Evolutionary conservation across 2,329 filamentous ascomycete genomes (phyloP).

Genomic region (Fusarium dlaminii): DNA sequence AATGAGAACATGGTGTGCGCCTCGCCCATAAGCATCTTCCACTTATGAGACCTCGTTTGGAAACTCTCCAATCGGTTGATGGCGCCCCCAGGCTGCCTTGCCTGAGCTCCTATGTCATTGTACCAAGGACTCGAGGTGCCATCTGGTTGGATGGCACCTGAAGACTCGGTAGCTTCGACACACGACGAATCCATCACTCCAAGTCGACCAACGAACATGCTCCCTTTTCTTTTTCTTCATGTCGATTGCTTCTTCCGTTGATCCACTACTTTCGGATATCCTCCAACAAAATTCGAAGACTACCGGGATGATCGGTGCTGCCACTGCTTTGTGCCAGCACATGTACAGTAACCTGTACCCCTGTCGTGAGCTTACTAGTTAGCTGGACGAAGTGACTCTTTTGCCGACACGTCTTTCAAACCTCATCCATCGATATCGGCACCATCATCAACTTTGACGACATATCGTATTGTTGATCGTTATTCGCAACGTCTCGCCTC

Average conservation of each 20-base stretch:
- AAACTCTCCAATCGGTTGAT: not conserved
- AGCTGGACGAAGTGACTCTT: not conserved
- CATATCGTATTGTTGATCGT: not conserved
- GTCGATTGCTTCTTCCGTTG: not conserved
- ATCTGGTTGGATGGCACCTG: not conserved
- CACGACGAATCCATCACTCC: not conserved
- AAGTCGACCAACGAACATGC: not conserved
- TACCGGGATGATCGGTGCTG: not conserved
- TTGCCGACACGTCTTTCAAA: not conserved
- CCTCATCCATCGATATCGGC: not conserved
- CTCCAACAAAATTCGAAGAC: not conserved
- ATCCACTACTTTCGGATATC: not conserved
- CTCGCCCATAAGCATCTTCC: not conserved
- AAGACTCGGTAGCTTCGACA: not conserved
- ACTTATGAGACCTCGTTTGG: not conserved
- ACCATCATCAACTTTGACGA: not conserved
- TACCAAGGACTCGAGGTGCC: not conserved
- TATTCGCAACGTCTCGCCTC: not conserved
- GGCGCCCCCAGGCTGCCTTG: not conserved
- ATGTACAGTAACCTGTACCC: slow-evolving; percentile 2
- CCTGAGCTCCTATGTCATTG: not conserved
- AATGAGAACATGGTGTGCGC: not conserved
- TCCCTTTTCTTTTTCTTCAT: not conserved
- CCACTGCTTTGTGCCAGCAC: not conserved
- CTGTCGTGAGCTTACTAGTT: slow-evolving; percentile 7